Evolutionary conservation across 208 protist genomes (phyloP).

Genomic region (Naegleria fowleri): DNA sequence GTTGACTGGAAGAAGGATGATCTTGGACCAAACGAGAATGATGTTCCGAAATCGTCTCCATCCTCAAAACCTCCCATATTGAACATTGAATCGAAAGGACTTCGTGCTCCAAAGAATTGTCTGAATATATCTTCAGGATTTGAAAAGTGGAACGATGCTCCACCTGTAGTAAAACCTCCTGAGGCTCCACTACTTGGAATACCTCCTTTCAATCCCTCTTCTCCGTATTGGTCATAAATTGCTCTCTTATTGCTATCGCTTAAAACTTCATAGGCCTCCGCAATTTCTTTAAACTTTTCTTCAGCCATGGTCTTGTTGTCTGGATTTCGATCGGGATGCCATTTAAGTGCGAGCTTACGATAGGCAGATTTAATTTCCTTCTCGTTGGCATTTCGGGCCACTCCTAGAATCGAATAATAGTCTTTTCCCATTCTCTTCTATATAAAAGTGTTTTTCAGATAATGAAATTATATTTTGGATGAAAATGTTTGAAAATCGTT

Average conservation of each 20-base stretch:
- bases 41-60: background rate
- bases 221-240: constrained; percentile 94
- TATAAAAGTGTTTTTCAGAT: no score
- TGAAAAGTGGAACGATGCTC: background rate
- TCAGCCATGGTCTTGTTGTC: constrained; percentile 65
- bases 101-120: background rate
- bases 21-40: background rate
- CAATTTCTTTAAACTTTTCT: constrained; percentile 87
- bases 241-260: constrained; percentile 88
- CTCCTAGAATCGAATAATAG: constrained; percentile 27
- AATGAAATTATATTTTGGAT: no score
- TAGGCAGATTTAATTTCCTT: constrained; percentile 22
- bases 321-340: constrained; percentile 30
- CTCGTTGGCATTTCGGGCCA: constrained; percentile 10
- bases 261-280: constrained; percentile 93
- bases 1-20: background rate
- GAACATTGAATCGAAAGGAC: background rate
- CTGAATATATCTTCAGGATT: constrained; percentile 21
- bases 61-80: background rate
- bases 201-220: constrained; percentile 41
- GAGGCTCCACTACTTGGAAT: background rate
- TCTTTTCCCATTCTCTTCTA: constrained; percentile 8
- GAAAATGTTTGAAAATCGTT: no score
- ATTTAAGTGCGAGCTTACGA: background rate
- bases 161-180: background rate